A percentile compares a stretch with the other conserved stretches of the same genome.
Conservation (phyloP, 257 asterid species). For the Solanum ahanhuiri region DNA sequence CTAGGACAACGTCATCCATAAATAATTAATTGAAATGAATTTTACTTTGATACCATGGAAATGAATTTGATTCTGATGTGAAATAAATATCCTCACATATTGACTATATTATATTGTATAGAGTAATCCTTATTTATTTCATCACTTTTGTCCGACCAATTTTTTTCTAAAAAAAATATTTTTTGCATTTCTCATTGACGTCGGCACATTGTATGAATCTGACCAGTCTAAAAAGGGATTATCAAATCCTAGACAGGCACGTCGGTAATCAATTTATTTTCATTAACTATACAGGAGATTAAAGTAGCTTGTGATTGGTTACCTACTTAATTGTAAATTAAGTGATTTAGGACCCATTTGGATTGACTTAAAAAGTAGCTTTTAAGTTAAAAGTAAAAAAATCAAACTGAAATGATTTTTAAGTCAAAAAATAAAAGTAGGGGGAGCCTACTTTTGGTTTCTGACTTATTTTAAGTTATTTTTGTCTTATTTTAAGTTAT, state of each 20-base stretch:
- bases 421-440: no score
- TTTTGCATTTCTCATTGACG: background rate
- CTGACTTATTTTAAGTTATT: no score
- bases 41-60: no score
- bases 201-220: background rate
- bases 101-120: no score
- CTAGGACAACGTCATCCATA: no score
- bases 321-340: background rate
- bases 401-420: no score
- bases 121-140: background rate
- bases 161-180: background rate
- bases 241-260: background rate
- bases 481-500: no score
- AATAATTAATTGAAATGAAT: background rate
- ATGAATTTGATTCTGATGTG: background rate
- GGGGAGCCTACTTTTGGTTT: no score
- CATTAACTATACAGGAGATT: background rate
- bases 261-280: background rate
- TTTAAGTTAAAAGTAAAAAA: no score
- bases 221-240: background rate
- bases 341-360: background rate
- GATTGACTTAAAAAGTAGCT: no score
- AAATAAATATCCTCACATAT: no score
- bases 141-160: background rate
- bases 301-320: background rate